Conservation (phyloP, 1,139 yeast species). For the Yamadazyma sp. region DNA sequence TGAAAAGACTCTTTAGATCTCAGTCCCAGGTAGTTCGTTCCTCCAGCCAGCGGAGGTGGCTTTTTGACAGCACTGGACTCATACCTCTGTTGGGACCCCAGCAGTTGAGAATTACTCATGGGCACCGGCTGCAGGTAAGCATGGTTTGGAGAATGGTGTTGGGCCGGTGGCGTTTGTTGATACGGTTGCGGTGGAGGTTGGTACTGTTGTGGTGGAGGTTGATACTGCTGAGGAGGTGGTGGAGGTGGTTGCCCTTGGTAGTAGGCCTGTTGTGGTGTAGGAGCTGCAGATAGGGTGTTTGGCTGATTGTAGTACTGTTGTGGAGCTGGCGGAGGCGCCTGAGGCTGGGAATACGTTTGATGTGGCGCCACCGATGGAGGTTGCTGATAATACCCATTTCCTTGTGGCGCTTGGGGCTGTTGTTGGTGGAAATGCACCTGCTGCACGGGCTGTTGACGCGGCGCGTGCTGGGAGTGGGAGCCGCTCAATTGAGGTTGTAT, state of each 20-base stretch:
- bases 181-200: too few relatives aligned
- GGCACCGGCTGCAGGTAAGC: constrained; percentile 1
- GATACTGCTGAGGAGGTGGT: constrained; percentile 12
- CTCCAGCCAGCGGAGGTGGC: constrained; percentile 3
- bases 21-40: constrained; percentile 1
- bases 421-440: constrained; percentile 12
- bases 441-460: constrained; percentile 15
- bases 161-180: too few relatives aligned
- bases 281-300: constrained; percentile 13
- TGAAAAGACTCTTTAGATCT: constrained; percentile 19
- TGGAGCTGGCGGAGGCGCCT: constrained; percentile 14
- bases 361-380: constrained; percentile 8
- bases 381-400: constrained; percentile 12
- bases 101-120: constrained; percentile 4
- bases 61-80: constrained; percentile 9
- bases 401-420: constrained; percentile 14
- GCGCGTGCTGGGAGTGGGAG: constrained; percentile 9
- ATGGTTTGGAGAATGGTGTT: constrained; percentile 2
- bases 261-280: constrained; percentile 13
- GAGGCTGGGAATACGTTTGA: constrained; percentile 7
- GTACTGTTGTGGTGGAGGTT: constrained; percentile 7
- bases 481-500: constrained; percentile 6
- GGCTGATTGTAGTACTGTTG: constrained; percentile 17
- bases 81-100: constrained; percentile 14
- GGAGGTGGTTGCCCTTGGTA: constrained; percentile 12